These are phyloP conservation scores for Chalciporus sphaerocephalus DNA, from an alignment of 768 basidiomycete species.

Conservation along the genomic window DNA sequence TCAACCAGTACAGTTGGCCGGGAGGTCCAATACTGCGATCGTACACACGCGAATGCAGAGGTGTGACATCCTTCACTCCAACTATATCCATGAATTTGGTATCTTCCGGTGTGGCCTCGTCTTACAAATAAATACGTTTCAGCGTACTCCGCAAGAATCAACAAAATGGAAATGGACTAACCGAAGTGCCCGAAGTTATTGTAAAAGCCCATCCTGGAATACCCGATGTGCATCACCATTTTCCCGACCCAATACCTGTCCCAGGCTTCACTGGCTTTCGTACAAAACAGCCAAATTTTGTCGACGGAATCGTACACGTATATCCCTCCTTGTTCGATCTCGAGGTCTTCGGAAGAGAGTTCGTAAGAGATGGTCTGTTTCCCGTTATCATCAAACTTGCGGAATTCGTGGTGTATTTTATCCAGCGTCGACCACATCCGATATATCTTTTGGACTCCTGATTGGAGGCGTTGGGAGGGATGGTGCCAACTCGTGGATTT, in stretches of 20 bases:
- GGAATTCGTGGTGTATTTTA: constrained; percentile 9
- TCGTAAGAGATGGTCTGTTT: constrained; percentile 43
- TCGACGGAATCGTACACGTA: constrained; percentile 58
- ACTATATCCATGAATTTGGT: constrained; percentile 47
- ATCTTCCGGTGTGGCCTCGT: constrained; percentile 48
- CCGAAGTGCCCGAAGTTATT: constrained; percentile 49
- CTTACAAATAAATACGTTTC: constrained; percentile 26
- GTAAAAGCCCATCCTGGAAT: constrained; percentile 35
- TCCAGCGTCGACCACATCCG: constrained; percentile 37
- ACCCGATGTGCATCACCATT: constrained; percentile 46
- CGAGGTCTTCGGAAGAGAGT: constrained; percentile 41
- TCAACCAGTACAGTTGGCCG: constrained; percentile 40
- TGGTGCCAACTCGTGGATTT: constrained; percentile 51
- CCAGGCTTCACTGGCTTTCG: constrained; percentile 48
- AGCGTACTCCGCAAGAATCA: not conserved
- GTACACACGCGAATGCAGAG: constrained; percentile 9
- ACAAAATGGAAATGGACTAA: constrained; percentile 18
- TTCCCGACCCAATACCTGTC: constrained; percentile 61
- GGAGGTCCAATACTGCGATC: constrained; percentile 1
- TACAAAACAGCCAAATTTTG: constrained; percentile 53
- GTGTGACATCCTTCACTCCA: constrained; percentile 28
- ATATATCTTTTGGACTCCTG: constrained; percentile 47
- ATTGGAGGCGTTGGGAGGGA: constrained; percentile 40
- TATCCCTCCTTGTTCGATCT: constrained; percentile 50
- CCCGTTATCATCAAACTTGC: not conserved